Evolutionary conservation across 495 filamentous ascomycete genomes (phyloP).

Genomic region (Tricharina praecox): DNA sequence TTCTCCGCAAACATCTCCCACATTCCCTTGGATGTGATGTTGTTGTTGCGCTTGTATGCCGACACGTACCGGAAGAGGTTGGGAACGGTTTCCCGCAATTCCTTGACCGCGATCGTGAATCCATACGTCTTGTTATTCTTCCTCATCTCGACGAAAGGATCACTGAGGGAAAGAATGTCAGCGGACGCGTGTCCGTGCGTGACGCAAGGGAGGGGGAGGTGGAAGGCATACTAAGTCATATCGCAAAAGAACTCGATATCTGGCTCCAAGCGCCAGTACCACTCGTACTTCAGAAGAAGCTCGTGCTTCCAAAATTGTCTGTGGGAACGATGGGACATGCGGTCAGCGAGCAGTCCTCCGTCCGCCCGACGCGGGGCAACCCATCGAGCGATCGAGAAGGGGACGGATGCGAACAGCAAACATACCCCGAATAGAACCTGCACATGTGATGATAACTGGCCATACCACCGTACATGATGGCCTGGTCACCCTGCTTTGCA

Average conservation of each 20-base stretch:
- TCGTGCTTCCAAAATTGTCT: slow-evolving; percentile 98
- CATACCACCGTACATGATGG: slow-evolving; percentile 99
- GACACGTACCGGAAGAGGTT: slow-evolving; percentile 99
- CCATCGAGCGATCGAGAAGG: no score
- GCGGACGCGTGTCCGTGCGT: slow-evolving; percentile 14
- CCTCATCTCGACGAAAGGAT: slow-evolving; percentile 89
- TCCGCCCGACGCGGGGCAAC: no score
- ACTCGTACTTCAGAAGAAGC: slow-evolving; percentile 88
- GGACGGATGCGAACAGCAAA: neutral
- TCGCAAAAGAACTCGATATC: slow-evolving; percentile 99
- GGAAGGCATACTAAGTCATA: slow-evolving; percentile 75
- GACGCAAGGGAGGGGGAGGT: slow-evolving; percentile 1
- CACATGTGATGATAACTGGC: slow-evolving; percentile 99
- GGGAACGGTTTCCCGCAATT: slow-evolving; percentile 91
- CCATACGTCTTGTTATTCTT: slow-evolving; percentile 93
- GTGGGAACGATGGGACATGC: slow-evolving; percentile 18
- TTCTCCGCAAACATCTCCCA: slow-evolving; percentile 94
- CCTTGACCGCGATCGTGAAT: slow-evolving; percentile 98
- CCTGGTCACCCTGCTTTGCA: slow-evolving; percentile 83
- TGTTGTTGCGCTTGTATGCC: slow-evolving; percentile 90
- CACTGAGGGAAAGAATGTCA: slow-evolving; percentile 38
- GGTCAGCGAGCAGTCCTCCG: no score
- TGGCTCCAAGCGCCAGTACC: slow-evolving; percentile 99
- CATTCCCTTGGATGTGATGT: slow-evolving; percentile 74
- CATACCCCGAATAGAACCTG: slow-evolving; percentile 91